Percentiles rank a stretch among this genome's conserved stretches.
phyloP scores from a whole-genome alignment of 2,329 filamentous ascomycete species.

The Fusarium marasasianum region DNA sequence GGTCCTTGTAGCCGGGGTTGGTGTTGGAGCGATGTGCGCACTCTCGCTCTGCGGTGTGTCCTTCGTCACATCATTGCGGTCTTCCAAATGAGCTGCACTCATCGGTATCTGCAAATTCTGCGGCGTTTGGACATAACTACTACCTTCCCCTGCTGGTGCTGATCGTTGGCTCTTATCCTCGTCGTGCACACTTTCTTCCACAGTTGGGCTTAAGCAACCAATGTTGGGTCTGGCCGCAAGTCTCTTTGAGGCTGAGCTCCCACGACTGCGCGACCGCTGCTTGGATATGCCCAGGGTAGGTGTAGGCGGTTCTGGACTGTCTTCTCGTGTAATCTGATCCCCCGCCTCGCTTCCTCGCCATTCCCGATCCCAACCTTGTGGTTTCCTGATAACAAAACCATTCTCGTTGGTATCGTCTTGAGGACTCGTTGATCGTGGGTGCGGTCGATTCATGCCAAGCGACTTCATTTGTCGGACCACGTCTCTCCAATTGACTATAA shows the following conservation, averaged over 20 bases:
- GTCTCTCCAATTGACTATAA: constrained; percentile 72
- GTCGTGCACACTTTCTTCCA: constrained; percentile 44
- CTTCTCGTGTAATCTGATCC: constrained; percentile 16
- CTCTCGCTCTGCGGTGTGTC: neutral
- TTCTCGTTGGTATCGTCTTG: constrained; percentile 45
- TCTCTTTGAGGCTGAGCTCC: constrained; percentile 35
- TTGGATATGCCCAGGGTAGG: constrained; percentile 42
- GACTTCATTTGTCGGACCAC: constrained; percentile 68
- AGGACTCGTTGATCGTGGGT: constrained; percentile 21
- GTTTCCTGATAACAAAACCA: constrained; percentile 51
- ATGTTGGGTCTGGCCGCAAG: constrained; percentile 38
- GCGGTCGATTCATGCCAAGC: constrained; percentile 48
- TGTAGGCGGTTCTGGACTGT: constrained; percentile 51
- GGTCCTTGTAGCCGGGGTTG: neutral
- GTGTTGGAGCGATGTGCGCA: neutral
- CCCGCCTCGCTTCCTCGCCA: constrained; percentile 34
- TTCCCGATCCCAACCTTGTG: constrained; percentile 46
- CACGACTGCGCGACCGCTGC: constrained; percentile 34
- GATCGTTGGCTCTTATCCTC: neutral
- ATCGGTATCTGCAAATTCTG: neutral
- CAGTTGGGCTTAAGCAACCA: constrained; percentile 44
- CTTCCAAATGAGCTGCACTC: neutral
- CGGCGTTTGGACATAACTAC: neutral
- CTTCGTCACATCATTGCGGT: neutral
- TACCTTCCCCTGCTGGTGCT: neutral